phyloP scores from a whole-genome alignment of 2,329 filamentous ascomycete genomes.

The Teratosphaeria pseudoeucalypti region DNA sequence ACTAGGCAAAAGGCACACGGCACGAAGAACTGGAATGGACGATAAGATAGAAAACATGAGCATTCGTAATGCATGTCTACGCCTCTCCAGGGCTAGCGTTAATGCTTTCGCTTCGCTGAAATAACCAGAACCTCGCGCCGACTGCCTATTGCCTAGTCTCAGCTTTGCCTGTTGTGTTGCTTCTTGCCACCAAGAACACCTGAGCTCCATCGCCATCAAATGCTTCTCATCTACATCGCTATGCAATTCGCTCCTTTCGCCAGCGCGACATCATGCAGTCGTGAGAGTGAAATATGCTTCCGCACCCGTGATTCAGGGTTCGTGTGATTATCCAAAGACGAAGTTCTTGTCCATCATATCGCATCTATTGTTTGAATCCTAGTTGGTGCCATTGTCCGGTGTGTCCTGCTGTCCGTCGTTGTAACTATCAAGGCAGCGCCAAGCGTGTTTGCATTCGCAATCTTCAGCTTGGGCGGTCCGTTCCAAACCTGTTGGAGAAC shows the following conservation, averaged over 20 bases:
- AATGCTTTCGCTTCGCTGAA: too few species aligned
- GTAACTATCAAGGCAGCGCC: not conserved
- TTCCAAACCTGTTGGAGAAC: not conserved
- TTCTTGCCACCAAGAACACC: not conserved
- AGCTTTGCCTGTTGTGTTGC: not conserved
- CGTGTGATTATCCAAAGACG: not conserved
- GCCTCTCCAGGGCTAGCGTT: too few species aligned
- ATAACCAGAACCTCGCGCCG: too few species aligned
- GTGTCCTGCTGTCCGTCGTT: not conserved
- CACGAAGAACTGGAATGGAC: not conserved
- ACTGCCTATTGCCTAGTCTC: not conserved
- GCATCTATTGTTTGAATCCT: not conserved
- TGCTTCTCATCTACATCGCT: not conserved
- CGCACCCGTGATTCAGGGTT: not conserved
- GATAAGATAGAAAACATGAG: too few species aligned
- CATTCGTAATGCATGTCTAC: too few species aligned
- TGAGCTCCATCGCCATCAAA: not conserved
- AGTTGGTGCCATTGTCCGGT: not conserved
- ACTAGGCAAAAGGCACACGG: not conserved
- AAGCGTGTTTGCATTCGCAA: not conserved
- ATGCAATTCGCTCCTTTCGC: not conserved
- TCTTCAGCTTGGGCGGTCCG: not conserved
- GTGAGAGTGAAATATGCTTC: not conserved
- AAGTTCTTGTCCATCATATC: not conserved
- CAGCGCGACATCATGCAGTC: not conserved